Conservation (phyloP, 306 rosid species). For the Trifolium fragiferum region DNA sequence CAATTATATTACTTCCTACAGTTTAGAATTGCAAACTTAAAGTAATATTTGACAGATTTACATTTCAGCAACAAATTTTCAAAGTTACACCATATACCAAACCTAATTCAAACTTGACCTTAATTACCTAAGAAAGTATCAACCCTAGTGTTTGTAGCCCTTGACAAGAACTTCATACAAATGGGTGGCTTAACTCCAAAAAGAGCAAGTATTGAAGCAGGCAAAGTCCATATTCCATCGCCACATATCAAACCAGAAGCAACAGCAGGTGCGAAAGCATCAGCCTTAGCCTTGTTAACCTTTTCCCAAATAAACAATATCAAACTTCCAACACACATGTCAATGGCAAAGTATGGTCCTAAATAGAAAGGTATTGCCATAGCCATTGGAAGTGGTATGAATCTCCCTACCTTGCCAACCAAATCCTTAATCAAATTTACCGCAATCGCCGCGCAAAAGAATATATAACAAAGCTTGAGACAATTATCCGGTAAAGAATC, state of each 20-base stretch:
- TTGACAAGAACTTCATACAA: conserved; percentile 61
- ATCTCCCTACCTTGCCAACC: conserved; percentile 53
- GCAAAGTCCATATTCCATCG: conserved; percentile 60
- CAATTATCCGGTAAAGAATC: conserved; percentile 50
- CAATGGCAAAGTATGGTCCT: conserved; percentile 60
- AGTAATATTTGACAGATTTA: conserved; percentile 37
- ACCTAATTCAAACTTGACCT: conserved; percentile 22
- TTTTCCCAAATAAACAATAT: conserved; percentile 53
- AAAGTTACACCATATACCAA: conserved; percentile 22
- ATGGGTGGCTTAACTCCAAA: conserved; percentile 66
- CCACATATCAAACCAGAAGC: conserved; percentile 71
- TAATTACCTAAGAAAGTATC: conserved; percentile 44
- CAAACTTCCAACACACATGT: conserved; percentile 63
- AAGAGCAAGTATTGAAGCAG: conserved; percentile 60
- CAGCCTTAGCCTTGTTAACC: conserved; percentile 51
- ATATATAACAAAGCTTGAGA: conserved; percentile 49
- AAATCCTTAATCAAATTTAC: conserved; percentile 49
- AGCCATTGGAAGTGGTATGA: conserved; percentile 61
- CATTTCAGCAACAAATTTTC: conserved; percentile 30
- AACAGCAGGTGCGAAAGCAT: conserved; percentile 57
- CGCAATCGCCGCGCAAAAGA: conserved; percentile 46
- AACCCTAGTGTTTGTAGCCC: conserved; percentile 47
- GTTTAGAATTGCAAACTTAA: conserved; percentile 8
- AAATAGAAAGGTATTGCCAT: conserved; percentile 65
- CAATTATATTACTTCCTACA: conserved; percentile 13